Base-by-base conservation (phyloP, 106 monocot genomes). In the Phalaenopsis aphrodite region DNA sequence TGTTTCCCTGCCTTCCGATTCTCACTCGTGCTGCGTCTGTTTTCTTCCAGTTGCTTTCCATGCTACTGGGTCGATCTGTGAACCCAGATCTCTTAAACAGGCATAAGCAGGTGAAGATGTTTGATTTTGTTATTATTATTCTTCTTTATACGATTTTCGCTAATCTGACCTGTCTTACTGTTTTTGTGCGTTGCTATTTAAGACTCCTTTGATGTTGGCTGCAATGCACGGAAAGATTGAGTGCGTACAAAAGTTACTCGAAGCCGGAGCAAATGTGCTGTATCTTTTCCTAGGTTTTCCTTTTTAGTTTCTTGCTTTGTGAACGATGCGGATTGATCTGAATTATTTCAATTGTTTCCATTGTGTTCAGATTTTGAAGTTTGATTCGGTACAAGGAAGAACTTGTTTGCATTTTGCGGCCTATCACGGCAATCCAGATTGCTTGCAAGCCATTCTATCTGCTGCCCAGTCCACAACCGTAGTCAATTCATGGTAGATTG, bases 191-290 rank as follows among this genome's bases (percentile, higher is more conserved):
- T 55, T 81, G 52, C n/a, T 61, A 10, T 43, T 55, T 41, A 42
- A 91, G 91, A 91, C 88, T 81, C 91, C 91, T 4, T 37, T 91
- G 41, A 91, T 91, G 88, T 69, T 88, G 67, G 87, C 91, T 58
- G 87, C 85, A 82, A 91, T 88, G 87, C 88, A 84, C 71, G 88
- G 91, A 81, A 86, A 85, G 66, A 79, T 87, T 43, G 77, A 80
- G 7, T 91, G 91, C 61, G 84, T 88, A 72, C 76, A 83, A 41
- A 91, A 79, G 83, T 85, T 91, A n/a, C 84, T 91, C 46, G 79
- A 87, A 76, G 84, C 91, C 16, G 91, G 91, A 21, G 91, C 91
- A 42, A 91, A 88, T 87, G 91, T 91, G 69, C 9, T 77, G 36
- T n/a, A 56, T 74, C 61, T 80, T 17, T 39, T 9, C 21, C 55